Conservation (phyloP, 352 stramenopile species). For the Phytopythium sindhum region DNA sequence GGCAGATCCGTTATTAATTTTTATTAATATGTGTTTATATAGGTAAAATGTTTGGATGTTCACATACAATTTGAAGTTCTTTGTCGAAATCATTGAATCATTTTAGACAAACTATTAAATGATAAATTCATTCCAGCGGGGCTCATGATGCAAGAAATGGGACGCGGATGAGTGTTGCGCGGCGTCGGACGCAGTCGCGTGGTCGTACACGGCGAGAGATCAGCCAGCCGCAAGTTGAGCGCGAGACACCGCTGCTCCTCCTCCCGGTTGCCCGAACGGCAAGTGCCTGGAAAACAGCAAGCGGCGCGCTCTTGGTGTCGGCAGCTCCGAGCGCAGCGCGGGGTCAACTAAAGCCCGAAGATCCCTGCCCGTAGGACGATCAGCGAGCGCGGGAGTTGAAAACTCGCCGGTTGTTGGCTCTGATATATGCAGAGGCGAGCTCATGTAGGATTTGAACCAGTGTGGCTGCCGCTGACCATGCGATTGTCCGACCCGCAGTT, state of each 20-base stretch:
- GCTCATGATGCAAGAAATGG: slow-evolving; percentile 3
- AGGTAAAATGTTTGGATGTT: too few relatives aligned
- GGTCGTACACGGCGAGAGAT: slow-evolving; percentile 1
- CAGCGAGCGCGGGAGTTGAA: neutral
- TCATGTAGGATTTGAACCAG: neutral
- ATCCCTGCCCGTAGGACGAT: neutral
- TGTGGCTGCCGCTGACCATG: neutral
- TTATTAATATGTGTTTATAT: too few relatives aligned
- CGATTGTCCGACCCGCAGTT: neutral
- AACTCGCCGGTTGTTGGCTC: neutral
- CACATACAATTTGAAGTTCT: too few relatives aligned
- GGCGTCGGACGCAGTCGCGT: neutral
- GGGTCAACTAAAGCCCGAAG: too few relatives aligned
- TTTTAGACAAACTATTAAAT: too few relatives aligned
- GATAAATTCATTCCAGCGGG: neutral
- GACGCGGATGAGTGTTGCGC: neutral
- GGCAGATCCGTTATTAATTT: too few relatives aligned
- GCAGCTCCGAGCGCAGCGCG: neutral
- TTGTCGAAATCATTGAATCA: too few relatives aligned
- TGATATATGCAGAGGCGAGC: too few relatives aligned
- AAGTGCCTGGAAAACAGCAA: slow-evolving; percentile 6
- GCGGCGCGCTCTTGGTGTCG: neutral
- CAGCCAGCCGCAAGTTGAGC: neutral
- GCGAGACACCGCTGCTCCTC: neutral
- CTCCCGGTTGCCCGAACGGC: neutral